Evolutionary conservation across 164 flowering plant genomes (phyloP).

Genomic region (Platanus orientalis): DNA sequence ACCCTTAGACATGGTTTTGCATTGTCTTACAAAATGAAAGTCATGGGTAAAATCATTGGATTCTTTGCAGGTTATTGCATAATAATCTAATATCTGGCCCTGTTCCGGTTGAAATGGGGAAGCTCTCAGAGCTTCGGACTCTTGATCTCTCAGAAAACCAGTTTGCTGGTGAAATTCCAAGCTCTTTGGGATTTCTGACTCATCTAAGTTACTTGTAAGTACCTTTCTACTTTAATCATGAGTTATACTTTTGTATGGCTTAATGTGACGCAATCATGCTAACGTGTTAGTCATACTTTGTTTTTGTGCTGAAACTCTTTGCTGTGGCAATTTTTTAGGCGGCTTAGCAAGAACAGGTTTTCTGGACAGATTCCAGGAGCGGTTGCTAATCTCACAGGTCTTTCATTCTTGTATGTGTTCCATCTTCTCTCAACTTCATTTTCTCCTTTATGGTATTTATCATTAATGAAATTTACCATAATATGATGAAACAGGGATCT

Average conservation of each 20-base stretch:
- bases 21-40: neutral
- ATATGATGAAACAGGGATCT: slow-evolving; percentile 58
- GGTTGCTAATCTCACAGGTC: slow-evolving; percentile 77
- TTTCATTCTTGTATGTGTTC: slow-evolving; percentile 84
- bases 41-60: neutral
- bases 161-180: slow-evolving; percentile 76
- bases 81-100: slow-evolving; percentile 75
- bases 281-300: neutral
- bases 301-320: neutral
- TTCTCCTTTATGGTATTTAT: neutral
- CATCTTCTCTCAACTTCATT: slow-evolving; percentile 2
- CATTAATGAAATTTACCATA: neutral
- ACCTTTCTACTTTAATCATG: neutral
- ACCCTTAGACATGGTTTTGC: neutral
- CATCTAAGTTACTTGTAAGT: slow-evolving; percentile 85
- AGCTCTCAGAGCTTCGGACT: slow-evolving; percentile 64
- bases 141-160: slow-evolving; percentile 88
- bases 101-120: slow-evolving; percentile 78
- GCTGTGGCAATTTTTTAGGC: slow-evolving; percentile 46
- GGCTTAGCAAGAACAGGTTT: slow-evolving; percentile 70
- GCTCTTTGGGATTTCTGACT: slow-evolving; percentile 66
- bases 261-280: neutral
- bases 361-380: slow-evolving; percentile 67
- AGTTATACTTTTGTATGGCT: neutral
- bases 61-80: slow-evolving; percentile 68